Base-by-base conservation (phyloP, 2,329 filamentous ascomycete genomes). In the Teratosphaeriaceae sp. region DNA sequence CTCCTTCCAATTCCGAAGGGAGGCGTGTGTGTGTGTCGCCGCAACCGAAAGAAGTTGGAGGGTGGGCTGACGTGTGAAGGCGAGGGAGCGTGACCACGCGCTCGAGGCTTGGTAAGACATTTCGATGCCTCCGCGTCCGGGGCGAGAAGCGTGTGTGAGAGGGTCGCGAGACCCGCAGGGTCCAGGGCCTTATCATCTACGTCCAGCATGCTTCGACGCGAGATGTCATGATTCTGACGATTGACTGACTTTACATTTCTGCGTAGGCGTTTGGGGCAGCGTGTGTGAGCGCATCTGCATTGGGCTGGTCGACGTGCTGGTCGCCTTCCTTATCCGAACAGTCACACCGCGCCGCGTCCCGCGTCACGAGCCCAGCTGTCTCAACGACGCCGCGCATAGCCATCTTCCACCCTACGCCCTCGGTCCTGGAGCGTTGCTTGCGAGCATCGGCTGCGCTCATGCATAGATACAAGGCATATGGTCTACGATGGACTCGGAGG, bases 401-500 rank as follows among this genome's bases (percentile, higher is more conserved):
- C 21, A 12, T 5, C 38, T 3, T 11, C 40, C 30, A n/a, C n/a
- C n/a, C n/a, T n/a, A n/a, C n/a, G 22, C 12, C n/a, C 15, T 20
- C 18, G n/a, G 18, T 33, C 23, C n/a, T 39, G 38, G 31, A 20
- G 12, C 18, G 8, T 19, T 34, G 6, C 6, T 9, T 24, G 9
- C 27, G 27, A 38, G 43, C 15, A 20, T 22, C 16, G 12, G 26
- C 38, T 44, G 31, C 39, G 42, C 30, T 43, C 44, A 47, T 52
- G 52, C 45, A 54, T 54, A 46, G 52, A 37, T 47, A 50, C 40
- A 40, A 50, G 48, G 40, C 43, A 38, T 40, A 47, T 46, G 48
- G 43, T 20, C 43, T 51, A 60, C 40, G 57, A 92, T 88, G 84
- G 82, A 87, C 72, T 87, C 84, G 67, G 85, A 90, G 82, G 85